Percentiles rank a stretch among this genome's conserved stretches.
Conservation (phyloP, 129 eudicot species). For the Centella asiatica region DNA sequence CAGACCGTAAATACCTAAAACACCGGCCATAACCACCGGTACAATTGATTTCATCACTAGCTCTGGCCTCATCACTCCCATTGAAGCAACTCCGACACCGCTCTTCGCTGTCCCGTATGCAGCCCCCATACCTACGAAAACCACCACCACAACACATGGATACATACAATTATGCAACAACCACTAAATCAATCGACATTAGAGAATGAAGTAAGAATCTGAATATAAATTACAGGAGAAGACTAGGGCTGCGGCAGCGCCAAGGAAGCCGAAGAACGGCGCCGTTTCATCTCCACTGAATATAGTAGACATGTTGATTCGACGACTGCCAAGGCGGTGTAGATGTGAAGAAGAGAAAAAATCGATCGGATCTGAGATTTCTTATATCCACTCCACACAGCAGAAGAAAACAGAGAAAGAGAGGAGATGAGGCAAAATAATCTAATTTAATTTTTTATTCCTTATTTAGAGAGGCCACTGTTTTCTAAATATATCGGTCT, state of each 20-base stretch:
- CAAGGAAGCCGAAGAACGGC: constrained; percentile 88
- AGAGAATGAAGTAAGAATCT: not conserved
- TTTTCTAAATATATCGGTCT: too few species aligned
- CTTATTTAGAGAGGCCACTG: too few species aligned
- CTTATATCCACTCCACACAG: too few species aligned
- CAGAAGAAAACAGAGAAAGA: too few species aligned
- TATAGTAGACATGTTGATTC: constrained; percentile 56
- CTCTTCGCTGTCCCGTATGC: constrained; percentile 89
- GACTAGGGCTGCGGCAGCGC: constrained; percentile 88
- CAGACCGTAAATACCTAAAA: constrained; percentile 74
- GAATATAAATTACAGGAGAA: constrained; percentile 55
- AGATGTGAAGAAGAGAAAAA: too few species aligned
- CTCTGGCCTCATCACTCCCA: constrained; percentile 94
- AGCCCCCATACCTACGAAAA: constrained; percentile 69
- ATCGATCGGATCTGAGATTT: too few species aligned
- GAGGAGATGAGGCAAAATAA: too few species aligned
- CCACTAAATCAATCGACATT: not conserved
- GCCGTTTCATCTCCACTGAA: constrained; percentile 91
- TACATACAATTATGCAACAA: not conserved
- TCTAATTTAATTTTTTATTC: too few species aligned
- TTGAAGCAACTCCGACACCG: constrained; percentile 87
- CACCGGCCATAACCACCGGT: constrained; percentile 92
- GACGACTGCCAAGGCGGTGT: too few species aligned
- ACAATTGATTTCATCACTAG: constrained; percentile 83
- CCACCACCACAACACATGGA: not conserved